Conservation (phyloP, 2,329 filamentous ascomycete genomes). For the Alternaria sp. region DNA sequence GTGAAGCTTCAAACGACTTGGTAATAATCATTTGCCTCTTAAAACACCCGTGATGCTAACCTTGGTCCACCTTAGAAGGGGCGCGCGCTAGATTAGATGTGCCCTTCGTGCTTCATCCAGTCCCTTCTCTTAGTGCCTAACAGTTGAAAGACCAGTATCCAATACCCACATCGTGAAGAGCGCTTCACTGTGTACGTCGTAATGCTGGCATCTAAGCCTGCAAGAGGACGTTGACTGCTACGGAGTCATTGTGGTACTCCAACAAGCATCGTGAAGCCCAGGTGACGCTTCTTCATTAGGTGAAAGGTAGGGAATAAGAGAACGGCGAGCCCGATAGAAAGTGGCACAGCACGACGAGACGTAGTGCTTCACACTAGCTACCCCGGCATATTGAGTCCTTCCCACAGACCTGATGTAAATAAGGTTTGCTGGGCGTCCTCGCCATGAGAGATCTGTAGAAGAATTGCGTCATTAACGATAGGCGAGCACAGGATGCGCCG, state of each 20-base stretch:
- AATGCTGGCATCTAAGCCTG: background rate
- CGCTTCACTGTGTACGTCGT: conserved; percentile 9
- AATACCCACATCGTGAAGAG: background rate
- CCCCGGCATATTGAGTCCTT: background rate
- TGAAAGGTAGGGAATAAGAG: background rate
- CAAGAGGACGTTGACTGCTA: background rate
- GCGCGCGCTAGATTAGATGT: background rate
- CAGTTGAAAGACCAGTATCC: background rate
- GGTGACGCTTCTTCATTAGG: background rate
- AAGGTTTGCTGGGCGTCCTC: background rate
- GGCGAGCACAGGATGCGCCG: background rate
- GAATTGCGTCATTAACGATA: background rate
- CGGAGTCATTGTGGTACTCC: conserved; percentile 2
- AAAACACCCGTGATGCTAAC: background rate
- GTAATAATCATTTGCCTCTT: background rate
- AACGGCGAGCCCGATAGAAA: background rate
- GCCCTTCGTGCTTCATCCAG: background rate
- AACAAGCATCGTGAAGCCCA: background rate
- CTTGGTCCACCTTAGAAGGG: background rate
- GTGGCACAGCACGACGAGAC: background rate
- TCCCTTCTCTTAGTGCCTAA: background rate
- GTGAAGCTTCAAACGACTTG: background rate
- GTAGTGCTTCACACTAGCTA: background rate
- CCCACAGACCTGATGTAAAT: background rate
- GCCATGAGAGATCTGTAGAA: background rate